phyloP scores from a whole-genome alignment of 768 basidiomycete genomes.

The Phanerodontia chrysosporium region DNA sequence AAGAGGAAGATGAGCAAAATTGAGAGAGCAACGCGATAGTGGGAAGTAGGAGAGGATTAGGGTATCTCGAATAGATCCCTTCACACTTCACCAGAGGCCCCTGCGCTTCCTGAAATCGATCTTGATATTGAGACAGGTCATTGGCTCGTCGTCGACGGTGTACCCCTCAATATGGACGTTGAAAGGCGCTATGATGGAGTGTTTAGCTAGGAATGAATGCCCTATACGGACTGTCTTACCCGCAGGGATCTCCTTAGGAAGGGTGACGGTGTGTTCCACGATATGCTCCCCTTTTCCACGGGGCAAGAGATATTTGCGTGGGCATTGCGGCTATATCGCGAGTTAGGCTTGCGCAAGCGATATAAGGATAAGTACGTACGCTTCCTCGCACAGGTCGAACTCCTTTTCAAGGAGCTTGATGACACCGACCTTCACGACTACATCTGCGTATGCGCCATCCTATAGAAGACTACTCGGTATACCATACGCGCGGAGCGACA shows the following conservation, averaged over 20 bases:
- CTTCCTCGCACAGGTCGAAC: constrained; percentile 92
- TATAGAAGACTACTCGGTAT: constrained; percentile 25
- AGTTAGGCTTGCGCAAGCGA: neutral
- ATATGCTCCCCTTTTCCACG: constrained; percentile 65
- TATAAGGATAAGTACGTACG: constrained; percentile 52
- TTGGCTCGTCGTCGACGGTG: constrained; percentile 64
- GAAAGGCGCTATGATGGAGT: constrained; percentile 70
- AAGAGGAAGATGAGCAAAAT: neutral
- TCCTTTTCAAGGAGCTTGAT: constrained; percentile 81
- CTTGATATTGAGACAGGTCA: constrained; percentile 77
- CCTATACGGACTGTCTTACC: constrained; percentile 34
- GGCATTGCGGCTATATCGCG: constrained; percentile 55
- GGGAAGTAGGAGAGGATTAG: too few relatives aligned
- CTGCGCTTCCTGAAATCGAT: constrained; percentile 58
- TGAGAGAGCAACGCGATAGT: too few relatives aligned
- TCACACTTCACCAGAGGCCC: neutral
- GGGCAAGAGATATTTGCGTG: constrained; percentile 84
- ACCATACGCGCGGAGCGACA: neutral
- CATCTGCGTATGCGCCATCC: constrained; percentile 91
- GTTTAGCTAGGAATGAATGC: neutral
- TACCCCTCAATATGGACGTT: constrained; percentile 62
- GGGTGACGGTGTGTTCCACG: constrained; percentile 77
- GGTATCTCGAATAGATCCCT: too few relatives aligned
- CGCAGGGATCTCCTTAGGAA: constrained; percentile 90
- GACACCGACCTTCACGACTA: constrained; percentile 88